Conservation (phyloP, 139 green algal genomes). For the Chlorella vulgaris region DNA sequence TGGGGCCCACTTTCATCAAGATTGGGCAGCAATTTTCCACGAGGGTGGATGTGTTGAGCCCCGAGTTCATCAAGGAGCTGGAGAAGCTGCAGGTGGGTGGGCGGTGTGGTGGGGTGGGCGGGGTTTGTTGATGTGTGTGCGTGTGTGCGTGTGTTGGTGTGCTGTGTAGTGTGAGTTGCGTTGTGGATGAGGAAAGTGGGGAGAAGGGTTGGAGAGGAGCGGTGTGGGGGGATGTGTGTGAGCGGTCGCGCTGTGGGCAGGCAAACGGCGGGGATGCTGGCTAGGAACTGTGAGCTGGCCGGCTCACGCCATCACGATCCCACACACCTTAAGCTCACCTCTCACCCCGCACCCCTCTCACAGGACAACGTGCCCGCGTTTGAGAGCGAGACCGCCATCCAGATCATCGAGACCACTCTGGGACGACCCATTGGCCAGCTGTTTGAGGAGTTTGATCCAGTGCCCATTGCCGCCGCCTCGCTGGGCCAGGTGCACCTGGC, state of each 20-base stretch:
- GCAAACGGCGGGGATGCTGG: no score
- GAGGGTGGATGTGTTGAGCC: slow-evolving; percentile 79
- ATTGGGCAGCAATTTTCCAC: slow-evolving; percentile 83
- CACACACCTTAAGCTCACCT: no score
- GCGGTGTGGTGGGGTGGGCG: background rate
- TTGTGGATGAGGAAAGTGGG: no score
- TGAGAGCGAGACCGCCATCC: slow-evolving; percentile 67
- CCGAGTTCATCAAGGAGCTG: slow-evolving; percentile 96
- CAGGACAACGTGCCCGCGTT: slow-evolving; percentile 98
- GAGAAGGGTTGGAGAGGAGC: no score
- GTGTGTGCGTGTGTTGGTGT: no score
- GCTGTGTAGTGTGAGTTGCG: no score
- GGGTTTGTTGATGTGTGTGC: no score
- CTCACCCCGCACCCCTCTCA: no score
- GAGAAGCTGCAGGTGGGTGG: slow-evolving; percentile 84
- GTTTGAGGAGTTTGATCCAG: slow-evolving; percentile 88
- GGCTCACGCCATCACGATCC: no score
- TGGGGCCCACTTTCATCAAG: slow-evolving; percentile 93
- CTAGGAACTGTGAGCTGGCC: no score
- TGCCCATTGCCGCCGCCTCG: slow-evolving; percentile 92
- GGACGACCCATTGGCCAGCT: slow-evolving; percentile 72
- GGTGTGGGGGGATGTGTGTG: no score
- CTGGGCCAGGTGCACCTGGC: slow-evolving; percentile 82
- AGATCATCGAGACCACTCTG: slow-evolving; percentile 85
- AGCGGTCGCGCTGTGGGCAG: no score